phyloP scores from a whole-genome alignment of 2,329 filamentous ascomycete genomes.

The Talaromyces sp. region DNA sequence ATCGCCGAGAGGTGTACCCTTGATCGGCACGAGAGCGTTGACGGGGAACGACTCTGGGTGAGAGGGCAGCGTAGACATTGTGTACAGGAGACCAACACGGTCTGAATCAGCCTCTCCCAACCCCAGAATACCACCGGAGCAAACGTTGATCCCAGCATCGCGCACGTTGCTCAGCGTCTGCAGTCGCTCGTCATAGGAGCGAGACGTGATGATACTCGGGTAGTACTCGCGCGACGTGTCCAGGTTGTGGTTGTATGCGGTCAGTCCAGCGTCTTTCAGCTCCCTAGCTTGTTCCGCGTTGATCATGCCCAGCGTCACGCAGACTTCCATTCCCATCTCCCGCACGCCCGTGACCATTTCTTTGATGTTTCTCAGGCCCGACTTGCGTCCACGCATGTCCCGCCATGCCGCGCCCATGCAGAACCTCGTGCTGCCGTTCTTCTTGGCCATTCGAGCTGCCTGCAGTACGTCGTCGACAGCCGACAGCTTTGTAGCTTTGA shows the following conservation, averaged over 20 bases:
- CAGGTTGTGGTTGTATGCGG: conserved; percentile 92
- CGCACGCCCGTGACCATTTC: conserved; percentile 80
- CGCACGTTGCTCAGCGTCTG: conserved; percentile 74
- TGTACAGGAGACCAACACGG: conserved; percentile 77
- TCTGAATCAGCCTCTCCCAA: conserved; percentile 75
- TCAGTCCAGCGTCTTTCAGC: conserved; percentile 77
- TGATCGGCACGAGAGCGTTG: conserved; percentile 86
- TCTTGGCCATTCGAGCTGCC: conserved; percentile 71
- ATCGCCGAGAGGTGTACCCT: conserved; percentile 79
- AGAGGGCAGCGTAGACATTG: conserved; percentile 70
- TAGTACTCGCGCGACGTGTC: conserved; percentile 89
- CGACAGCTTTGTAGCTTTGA: conserved; percentile 72
- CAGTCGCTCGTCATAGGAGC: conserved; percentile 81
- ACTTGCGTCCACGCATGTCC: conserved; percentile 88
- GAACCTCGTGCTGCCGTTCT: conserved; percentile 83
- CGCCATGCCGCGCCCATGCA: conserved; percentile 95
- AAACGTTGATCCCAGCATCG: conserved; percentile 83
- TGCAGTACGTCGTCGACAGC: conserved; percentile 75
- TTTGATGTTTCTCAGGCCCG: conserved; percentile 75
- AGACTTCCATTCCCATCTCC: conserved; percentile 80
- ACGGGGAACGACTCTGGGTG: conserved; percentile 91
- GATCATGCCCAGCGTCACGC: conserved; percentile 93
- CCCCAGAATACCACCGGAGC: conserved; percentile 82
- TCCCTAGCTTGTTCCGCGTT: conserved; percentile 74
- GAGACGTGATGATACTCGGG: conserved; percentile 77